Conservation (phyloP, 352 stramenopile species). For the Phytopythium delawarense region DNA sequence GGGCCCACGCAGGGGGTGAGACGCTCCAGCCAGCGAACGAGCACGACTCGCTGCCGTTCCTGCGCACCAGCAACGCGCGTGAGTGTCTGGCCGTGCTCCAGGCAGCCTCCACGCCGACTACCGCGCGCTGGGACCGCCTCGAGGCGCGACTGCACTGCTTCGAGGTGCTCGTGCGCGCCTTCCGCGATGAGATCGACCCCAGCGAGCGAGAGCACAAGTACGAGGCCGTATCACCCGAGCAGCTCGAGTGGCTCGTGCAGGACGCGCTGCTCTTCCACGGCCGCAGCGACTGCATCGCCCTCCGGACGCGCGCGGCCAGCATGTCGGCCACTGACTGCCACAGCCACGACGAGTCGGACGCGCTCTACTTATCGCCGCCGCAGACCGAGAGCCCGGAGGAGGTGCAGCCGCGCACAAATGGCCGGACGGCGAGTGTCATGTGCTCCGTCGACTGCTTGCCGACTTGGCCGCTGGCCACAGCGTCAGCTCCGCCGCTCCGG, state of each 20-base stretch:
- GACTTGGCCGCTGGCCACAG: not conserved
- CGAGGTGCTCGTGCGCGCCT: constrained; percentile 34
- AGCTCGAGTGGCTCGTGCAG: constrained; percentile 34
- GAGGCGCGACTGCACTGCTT: constrained; percentile 44
- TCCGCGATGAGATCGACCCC: constrained; percentile 28
- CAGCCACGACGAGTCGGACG: not conserved
- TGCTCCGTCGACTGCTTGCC: not conserved
- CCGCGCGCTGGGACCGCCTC: constrained; percentile 17
- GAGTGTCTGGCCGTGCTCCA: not conserved
- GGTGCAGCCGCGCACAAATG: too few species aligned
- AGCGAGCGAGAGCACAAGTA: constrained; percentile 52
- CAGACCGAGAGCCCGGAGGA: not conserved
- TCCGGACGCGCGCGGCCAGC: constrained; percentile 2
- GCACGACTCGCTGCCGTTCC: not conserved
- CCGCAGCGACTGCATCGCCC: constrained; percentile 23
- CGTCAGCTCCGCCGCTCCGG: not conserved
- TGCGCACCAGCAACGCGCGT: not conserved
- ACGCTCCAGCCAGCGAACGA: not conserved
- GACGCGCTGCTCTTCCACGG: constrained; percentile 30
- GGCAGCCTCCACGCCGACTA: too few species aligned
- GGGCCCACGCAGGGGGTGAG: not conserved
- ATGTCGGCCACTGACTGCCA: not conserved
- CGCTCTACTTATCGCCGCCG: not conserved
- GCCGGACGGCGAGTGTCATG: not conserved
- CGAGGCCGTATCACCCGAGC: constrained; percentile 25